Percentiles rank a stretch among this genome's conserved stretches.
Conservation (phyloP, 306 rosid genomes). For the Citrullus amarus region DNA sequence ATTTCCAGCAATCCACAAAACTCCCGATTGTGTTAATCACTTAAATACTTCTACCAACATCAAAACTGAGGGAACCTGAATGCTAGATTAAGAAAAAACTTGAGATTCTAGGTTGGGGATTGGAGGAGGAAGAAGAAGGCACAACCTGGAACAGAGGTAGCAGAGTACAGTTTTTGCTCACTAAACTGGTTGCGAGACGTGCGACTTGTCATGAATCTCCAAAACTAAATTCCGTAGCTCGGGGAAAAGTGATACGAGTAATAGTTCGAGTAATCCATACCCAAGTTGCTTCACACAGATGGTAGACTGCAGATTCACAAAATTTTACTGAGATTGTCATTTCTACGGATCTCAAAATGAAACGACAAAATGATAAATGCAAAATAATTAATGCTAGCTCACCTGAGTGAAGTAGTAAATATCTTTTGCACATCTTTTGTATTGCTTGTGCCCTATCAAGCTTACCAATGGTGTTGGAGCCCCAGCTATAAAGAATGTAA, state of each 20-base stretch:
- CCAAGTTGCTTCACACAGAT: constrained; percentile 83
- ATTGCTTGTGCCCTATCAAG: constrained; percentile 76
- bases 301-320: constrained; percentile 44
- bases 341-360: neutral
- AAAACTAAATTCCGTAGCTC: constrained; percentile 54
- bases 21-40: neutral
- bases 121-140: constrained; percentile 12
- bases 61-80: constrained; percentile 14
- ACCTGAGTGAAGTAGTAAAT: constrained; percentile 93
- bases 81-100: neutral
- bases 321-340: constrained; percentile 6
- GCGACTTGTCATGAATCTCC: constrained; percentile 44
- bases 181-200: constrained; percentile 37
- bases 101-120: constrained; percentile 12
- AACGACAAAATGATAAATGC: constrained; percentile 1
- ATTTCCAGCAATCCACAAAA: neutral
- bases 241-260: constrained; percentile 66
- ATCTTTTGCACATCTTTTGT: constrained; percentile 84
- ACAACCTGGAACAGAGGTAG: constrained; percentile 7
- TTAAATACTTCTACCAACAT: constrained; percentile 7
- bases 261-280: constrained; percentile 58
- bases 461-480: constrained; percentile 85
- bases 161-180: neutral
- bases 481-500: constrained; percentile 48
- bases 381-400: constrained; percentile 10